These are phyloP conservation scores for Ramicandelaber brevisporus DNA, from an alignment of 192 early-diverging fungal genomes.

Conservation along the genomic window DNA sequence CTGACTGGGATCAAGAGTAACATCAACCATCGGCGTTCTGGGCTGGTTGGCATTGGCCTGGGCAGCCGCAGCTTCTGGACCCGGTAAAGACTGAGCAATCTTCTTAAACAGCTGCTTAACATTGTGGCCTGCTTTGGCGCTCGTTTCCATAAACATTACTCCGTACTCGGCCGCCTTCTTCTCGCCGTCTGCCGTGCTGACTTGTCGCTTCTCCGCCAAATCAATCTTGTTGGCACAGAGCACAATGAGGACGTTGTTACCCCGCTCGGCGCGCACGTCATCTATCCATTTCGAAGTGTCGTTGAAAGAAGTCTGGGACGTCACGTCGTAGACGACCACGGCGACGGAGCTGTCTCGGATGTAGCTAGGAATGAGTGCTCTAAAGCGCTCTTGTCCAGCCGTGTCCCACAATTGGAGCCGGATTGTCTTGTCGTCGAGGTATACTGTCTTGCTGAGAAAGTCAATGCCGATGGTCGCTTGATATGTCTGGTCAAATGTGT, in stretches of 20 bases:
- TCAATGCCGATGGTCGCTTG: constrained; percentile 97
- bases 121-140: constrained; percentile 95
- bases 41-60: too few relatives aligned
- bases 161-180: constrained; percentile 89
- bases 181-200: constrained; percentile 91
- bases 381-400: constrained; percentile 95
- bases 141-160: constrained; percentile 99
- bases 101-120: constrained; percentile 93
- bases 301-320: constrained; percentile 84
- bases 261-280: constrained; percentile 93
- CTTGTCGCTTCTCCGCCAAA: constrained; percentile 80
- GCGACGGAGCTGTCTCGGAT: constrained; percentile 96
- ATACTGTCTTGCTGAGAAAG: constrained; percentile 98
- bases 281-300: constrained; percentile 98
- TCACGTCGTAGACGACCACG: constrained; percentile 93
- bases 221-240: constrained; percentile 98
- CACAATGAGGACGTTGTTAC: constrained; percentile 94
- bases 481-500: constrained; percentile 99
- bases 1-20: constrained; percentile 20
- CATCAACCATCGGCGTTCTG: constrained; percentile 21
- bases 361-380: constrained; percentile 90
- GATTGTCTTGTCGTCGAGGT: constrained; percentile 93
- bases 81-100: constrained; percentile 84
- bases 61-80: constrained; percentile 41
- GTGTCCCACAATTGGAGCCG: constrained; percentile 98